Evolutionary conservation across 2,329 filamentous ascomycete species (phyloP).

Genomic region (Aspergillus fructus): DNA sequence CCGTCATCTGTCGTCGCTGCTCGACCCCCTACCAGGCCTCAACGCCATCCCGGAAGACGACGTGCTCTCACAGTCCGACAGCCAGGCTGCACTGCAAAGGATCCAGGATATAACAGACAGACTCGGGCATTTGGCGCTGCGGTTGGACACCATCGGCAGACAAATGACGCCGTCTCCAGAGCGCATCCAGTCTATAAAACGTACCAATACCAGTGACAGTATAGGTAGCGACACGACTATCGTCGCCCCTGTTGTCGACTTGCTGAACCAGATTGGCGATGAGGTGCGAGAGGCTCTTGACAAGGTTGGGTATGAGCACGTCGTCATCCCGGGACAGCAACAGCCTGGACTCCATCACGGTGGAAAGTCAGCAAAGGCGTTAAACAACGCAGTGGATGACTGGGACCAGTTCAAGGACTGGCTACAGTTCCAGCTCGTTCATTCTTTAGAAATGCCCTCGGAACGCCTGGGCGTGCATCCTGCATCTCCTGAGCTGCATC

Average conservation of each 20-base stretch:
- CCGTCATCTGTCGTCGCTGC: neutral
- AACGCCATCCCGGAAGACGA: slow-evolving; percentile 9
- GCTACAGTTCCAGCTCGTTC: slow-evolving; percentile 14
- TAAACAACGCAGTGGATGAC: slow-evolving; percentile 11
- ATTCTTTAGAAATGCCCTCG: neutral
- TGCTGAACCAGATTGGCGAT: slow-evolving; percentile 12
- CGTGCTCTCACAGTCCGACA: neutral
- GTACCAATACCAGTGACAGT: neutral
- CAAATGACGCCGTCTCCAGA: neutral
- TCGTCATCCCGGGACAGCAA: slow-evolving; percentile 6
- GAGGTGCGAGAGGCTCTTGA: slow-evolving; percentile 10
- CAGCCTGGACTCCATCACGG: neutral
- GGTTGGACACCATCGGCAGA: slow-evolving; percentile 2
- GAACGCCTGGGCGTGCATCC: neutral
- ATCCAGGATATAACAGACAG: slow-evolving; percentile 9
- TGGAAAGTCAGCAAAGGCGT: neutral
- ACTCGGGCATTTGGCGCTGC: slow-evolving; percentile 1
- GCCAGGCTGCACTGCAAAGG: slow-evolving; percentile 7
- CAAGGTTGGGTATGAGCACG: slow-evolving; percentile 9
- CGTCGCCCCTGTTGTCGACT: slow-evolving; percentile 6
- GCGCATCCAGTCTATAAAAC: neutral
- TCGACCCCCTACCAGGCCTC: slow-evolving; percentile 4
- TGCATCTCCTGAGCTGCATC: neutral
- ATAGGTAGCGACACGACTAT: neutral
- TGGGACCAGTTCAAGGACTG: slow-evolving; percentile 17